Base-by-base conservation (phyloP, 2,329 filamentous ascomycete genomes). In the Hypoxylon sp. region DNA sequence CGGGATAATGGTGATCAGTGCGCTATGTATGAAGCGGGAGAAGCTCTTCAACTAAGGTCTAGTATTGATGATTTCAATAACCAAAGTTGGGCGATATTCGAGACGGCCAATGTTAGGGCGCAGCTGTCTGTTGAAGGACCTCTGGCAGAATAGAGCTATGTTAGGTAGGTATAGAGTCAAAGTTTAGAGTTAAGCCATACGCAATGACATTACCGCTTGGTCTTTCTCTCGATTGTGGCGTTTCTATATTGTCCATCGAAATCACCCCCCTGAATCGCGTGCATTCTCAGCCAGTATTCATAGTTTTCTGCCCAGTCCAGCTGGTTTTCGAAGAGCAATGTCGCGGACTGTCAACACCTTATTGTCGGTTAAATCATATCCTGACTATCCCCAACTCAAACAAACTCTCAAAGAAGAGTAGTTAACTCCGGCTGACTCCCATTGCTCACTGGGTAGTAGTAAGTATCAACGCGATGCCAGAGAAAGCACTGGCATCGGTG, bases 1-100 rank as follows among this genome's bases (percentile, higher is more conserved):
- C 26, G 51, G 24, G 1, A 30, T 61, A 6, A 51, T 46, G 44
- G 13, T 61, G 3, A 30, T 61, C 4, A 24, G 26, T 17, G 34
- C 58, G 4, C n/a, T 61, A 5, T 56, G 19, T 37, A 56, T 56
- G 58, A 61, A 56, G 19, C 34, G 58, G 26, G 58, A 56, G 37
- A 61, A 22, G 32, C 58, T 61, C 28, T 57, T 62, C 11, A 34
- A 7, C 11, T 41, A 41, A 10, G 37, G 6, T 20, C n/a, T 41
- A 10, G n/a, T 19, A n/a, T 19, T 13, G 17, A n/a, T 6, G 17
- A 19, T 20, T 20, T 19, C 10, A 19, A 41, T 7, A 41, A 17
- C 11, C n/a, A 20, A 20, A 11, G 37, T 41, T 17, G 8, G 37
- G 17, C 10, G 11, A 41, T 19, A 11, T 19, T 3, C 1, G 37